phyloP scores from a whole-genome alignment of 139 green algal genomes.

The Chlamydomonas sphaeroides region DNA sequence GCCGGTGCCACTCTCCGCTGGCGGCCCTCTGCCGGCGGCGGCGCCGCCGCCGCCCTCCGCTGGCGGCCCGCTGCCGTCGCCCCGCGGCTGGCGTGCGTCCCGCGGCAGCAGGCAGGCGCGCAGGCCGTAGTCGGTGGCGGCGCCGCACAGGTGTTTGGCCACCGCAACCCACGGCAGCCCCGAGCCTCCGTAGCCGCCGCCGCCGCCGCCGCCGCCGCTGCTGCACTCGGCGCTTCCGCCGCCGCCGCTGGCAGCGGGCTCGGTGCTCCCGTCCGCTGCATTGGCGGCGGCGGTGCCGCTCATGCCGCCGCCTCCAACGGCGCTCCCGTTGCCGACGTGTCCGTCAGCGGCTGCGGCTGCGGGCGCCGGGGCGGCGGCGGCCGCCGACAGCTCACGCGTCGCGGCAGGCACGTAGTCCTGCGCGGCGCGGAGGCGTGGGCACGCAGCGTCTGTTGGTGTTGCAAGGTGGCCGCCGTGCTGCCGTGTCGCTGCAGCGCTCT shows the following conservation, averaged over 20 bases:
- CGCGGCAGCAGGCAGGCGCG: constrained; percentile 14
- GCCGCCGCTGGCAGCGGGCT: too few species aligned
- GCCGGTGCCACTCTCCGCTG: background rate
- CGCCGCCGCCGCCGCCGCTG: background rate
- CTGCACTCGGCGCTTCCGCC: background rate
- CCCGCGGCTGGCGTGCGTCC: background rate
- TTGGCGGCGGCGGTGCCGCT: too few species aligned
- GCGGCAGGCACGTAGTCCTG: constrained; percentile 62
- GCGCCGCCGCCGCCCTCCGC: too few species aligned
- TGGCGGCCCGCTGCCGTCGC: background rate
- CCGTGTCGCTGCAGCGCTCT: too few species aligned
- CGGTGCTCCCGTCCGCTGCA: too few species aligned
- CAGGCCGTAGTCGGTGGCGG: constrained; percentile 81
- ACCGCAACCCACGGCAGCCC: constrained; percentile 58
- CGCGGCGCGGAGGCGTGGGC: too few species aligned
- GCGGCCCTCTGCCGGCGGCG: background rate
- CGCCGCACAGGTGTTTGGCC: constrained; percentile 87
- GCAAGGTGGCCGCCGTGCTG: too few species aligned
- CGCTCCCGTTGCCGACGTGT: too few species aligned
- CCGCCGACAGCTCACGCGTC: constrained; percentile 13
- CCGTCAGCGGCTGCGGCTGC: background rate
- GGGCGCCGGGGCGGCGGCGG: background rate
- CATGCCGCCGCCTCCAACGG: too few species aligned
- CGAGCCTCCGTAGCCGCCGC: background rate
- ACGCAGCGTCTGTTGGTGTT: too few species aligned